Base-by-base conservation (phyloP, 2,329 filamentous ascomycete genomes). In the Metarhizium humberi region DNA sequence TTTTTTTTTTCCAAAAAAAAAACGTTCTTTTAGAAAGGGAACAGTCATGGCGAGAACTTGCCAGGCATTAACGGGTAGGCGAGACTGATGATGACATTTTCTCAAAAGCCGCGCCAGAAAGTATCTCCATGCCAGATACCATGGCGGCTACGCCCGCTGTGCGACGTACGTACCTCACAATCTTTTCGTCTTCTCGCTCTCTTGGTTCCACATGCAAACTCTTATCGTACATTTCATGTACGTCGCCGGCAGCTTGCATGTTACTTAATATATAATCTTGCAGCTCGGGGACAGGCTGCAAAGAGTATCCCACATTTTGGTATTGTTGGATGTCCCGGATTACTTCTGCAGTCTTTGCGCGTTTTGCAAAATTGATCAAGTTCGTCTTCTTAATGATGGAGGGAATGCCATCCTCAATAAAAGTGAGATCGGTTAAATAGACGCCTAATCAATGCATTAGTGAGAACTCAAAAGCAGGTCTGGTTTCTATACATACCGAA, bases 191-290 rank as follows among this genome's bases (percentile, higher is more conserved):
- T 76, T 99, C 94, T 65, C 94, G 83, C 76, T 99, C 94, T 66
- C 94, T 83, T 59, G 94, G 94, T 71, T 99, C 94, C 58, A 99
- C 86, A 66, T 86, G 81, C 74, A 99, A 77, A 74, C 91, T 96
- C 79, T 92, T 92, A 72, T 97, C 92, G 76, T 97, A 99, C 94
- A 97, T 97, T 77, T 97, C 92, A 71, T 97, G 92, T 60, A 99
- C 94, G 70, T 97, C 92, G 53, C 91, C 89, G 4, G 94, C 92
- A 34, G 87, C 87, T 74, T 95, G 88, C 88, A 97, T 95, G 70
- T 97, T 96, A 70, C 86, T 92, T 62, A 96, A 75, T 61, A 99
- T 96, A 73, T 97, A 99, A 63, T 97, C 92, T 69, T 97, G 92
- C 61, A 99, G 78, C 73, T 97, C 94, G 2, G 86, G 82, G 16